Base-by-base conservation (phyloP, 192 early-diverging fungal genomes). In the Linnemannia hyalina region DNA sequence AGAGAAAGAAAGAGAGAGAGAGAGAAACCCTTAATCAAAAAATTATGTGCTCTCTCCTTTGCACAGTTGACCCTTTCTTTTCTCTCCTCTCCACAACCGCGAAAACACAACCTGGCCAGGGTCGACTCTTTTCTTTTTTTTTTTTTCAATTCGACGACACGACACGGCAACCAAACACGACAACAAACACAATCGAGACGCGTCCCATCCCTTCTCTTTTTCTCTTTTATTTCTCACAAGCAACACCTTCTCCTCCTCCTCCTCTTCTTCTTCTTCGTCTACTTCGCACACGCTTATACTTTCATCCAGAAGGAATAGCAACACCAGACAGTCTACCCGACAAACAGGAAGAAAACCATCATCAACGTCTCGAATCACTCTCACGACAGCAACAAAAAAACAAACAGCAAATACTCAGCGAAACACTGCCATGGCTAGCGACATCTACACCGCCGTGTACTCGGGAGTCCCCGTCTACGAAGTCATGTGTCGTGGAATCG, bases 401-500 rank as follows among this genome's bases (percentile, higher is more conserved):
- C 46, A 46, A 74, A 74, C 47, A 54, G 18, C 49, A 36, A 36
- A 18, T 2, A 35, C 9, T 26, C 7, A 2, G 10, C 16, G 26
- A 42, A 29, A 65, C 60, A 35, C 26, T n/a, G 47, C 76, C 68
- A 85, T 80, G 73, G 69, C 88, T 78, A 74, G 52, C 55, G 78
- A 77, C 73, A 90, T 93, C 35, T 93, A 93, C 79, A 88, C 90
- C 11, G 92, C 92, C 42, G 88, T 91, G 10, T 93, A 93, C 73
- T 92, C 91, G 26, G 94, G 95, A 72, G 92, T 95, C 10, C 90
- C 92, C 35, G 95, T 98, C 35, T 96, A 95, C 84, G 96, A 98
- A 89, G 91, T 94, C 70, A 93, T 95, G 77, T 88, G 91, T 79
- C 89, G 93, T 71, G 93, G 91, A 38, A 92, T 93, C 32, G 94